Base-by-base conservation (phyloP, 495 filamentous ascomycete genomes). In the Umbilicaria muhlenbergii region DNA sequence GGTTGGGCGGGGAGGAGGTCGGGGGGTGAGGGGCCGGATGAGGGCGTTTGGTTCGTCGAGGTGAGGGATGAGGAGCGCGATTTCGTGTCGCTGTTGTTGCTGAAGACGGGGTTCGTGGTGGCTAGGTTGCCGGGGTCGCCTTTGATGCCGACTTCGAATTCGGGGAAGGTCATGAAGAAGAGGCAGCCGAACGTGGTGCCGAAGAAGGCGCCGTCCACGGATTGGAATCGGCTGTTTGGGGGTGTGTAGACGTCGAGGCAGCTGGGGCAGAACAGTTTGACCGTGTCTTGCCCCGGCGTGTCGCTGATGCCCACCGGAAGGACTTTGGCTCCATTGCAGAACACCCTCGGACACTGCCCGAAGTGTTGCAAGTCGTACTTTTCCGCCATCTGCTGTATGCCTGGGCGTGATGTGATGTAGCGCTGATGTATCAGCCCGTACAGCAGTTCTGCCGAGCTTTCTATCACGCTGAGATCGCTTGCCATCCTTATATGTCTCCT, bases 371-470 rank as follows among this genome's bases (percentile, higher is more conserved):
- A 69, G 54, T 94, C 88, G 68, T 96, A 96, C 58, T 98, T 98
- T 59, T 98, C 92, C 24, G 86, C 84, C 91, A 98, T 98, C 59
- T 94, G 87, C 57, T 94, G 89, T 43, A 98, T 96, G 15, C 91
- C 91, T 5, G 86, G 86, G 32, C 91, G 72, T n/a, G 87, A 94
- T 45, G 86, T 95, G 65, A 98, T 96, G 61, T 92, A 98, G 19
- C 91, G 84, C 64, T 96, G 91, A 62, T 98, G 91, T 56, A 98
- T 98, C 17, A 98, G 74, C 5, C 91, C 91, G 64, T 96, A 98
- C 11, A 98, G 81, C 56, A 98, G 77, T 68, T 98, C 92, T 10
- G 91, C 91, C 0, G 87, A 94, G 54, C 82, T 88, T 65, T 98
- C 92, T 46, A 98, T 94, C 38, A 94, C 80, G 37, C 85, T 92